A percentile compares a stretch with the other conserved stretches of the same genome.
Evolutionary conservation across 2,329 filamentous ascomycete species (phyloP).

Genomic region (Phaeosphaeriaceae sp.): DNA sequence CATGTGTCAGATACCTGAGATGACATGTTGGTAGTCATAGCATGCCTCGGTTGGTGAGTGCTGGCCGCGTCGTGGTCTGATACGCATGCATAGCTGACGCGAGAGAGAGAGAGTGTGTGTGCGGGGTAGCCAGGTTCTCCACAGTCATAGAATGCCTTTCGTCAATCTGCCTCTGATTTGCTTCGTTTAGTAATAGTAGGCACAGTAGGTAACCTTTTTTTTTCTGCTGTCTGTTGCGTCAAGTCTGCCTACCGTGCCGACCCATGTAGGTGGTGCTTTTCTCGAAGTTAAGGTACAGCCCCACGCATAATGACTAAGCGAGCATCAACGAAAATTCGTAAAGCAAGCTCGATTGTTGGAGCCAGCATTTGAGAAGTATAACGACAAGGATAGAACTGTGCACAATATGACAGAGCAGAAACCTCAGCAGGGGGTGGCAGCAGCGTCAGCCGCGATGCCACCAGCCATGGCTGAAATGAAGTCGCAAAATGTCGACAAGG

Average conservation of each 20-base stretch:
- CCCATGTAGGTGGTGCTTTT: background rate
- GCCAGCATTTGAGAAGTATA: background rate
- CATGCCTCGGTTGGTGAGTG: background rate
- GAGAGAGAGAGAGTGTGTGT: no score
- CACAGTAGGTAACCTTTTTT: background rate
- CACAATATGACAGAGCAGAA: conserved; percentile 26
- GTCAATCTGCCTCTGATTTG: conserved; percentile 9
- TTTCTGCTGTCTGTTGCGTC: conserved; percentile 5
- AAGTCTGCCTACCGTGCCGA: background rate
- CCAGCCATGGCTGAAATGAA: conserved; percentile 64
- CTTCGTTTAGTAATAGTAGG: no score
- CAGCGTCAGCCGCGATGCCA: conserved; percentile 57
- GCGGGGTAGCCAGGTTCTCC: conserved; percentile 1
- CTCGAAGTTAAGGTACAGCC: conserved; percentile 3
- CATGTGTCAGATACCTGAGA: background rate
- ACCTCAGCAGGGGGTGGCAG: conserved; percentile 15
- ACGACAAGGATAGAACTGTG: background rate
- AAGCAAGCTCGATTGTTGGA: no score
- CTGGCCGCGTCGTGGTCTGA: no score
- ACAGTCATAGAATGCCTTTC: background rate
- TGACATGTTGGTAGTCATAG: background rate
- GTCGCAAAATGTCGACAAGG: conserved; percentile 64
- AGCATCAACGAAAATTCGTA: conserved; percentile 16
- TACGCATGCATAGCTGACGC: no score
- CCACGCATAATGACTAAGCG: conserved; percentile 30